Conservation (phyloP, 1,284 basidiomycete species). For the Pseudomicrostroma phylloplanum region DNA sequence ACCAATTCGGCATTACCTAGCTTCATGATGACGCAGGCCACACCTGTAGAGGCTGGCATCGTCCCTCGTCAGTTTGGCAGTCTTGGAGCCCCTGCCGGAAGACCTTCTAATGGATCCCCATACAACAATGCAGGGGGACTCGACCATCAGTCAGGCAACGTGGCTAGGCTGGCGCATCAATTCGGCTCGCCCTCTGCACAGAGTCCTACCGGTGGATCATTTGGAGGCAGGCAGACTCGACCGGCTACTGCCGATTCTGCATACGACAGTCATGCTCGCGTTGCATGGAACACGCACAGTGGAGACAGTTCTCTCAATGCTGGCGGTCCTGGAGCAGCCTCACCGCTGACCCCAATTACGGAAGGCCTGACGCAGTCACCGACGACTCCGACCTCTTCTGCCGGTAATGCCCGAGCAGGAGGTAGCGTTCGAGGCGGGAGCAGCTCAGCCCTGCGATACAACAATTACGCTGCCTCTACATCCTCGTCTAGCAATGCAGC, state of each 20-base stretch:
- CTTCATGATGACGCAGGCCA: constrained; percentile 1
- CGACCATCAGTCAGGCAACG: too few species aligned
- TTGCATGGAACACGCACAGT: neutral
- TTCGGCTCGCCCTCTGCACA: constrained; percentile 1
- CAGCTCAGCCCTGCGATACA: constrained; percentile 16
- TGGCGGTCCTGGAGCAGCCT: constrained; percentile 15
- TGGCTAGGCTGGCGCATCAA: too few species aligned
- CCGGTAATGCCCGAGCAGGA: neutral
- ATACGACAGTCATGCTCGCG: neutral
- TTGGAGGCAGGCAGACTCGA: neutral
- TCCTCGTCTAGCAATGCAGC: constrained; percentile 6
- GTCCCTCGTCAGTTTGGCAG: neutral
- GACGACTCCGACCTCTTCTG: constrained; percentile 12
- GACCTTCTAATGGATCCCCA: neutral
- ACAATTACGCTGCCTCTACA: constrained; percentile 13
- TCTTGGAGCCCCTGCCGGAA: neutral
- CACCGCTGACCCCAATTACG: constrained; percentile 32
- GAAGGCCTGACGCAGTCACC: constrained; percentile 24
- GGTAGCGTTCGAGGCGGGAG: neutral
- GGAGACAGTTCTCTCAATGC: constrained; percentile 2
- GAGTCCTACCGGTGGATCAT: neutral
- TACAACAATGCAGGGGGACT: neutral
- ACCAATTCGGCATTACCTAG: neutral
- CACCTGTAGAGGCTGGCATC: neutral
- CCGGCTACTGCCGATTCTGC: constrained; percentile 1